phyloP scores from a whole-genome alignment of 306 rosid genomes.

The Vigna angularis region DNA sequence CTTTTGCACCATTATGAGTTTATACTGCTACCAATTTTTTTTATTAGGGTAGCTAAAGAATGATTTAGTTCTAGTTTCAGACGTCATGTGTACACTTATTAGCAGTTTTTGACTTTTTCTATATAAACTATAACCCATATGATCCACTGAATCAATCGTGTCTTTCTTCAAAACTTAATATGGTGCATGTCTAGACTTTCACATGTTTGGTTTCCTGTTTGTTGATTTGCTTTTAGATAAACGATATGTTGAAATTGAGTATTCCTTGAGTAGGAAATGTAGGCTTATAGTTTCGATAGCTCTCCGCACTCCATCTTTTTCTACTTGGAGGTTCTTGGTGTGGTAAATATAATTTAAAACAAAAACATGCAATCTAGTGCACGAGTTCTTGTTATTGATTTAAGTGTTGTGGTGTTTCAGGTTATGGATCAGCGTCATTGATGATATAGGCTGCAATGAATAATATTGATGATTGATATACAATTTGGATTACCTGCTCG shows the following conservation, averaged over 20 bases:
- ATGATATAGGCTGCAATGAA: constrained; percentile 43
- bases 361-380: constrained; percentile 34
- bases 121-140: constrained; percentile 8
- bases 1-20: constrained; percentile 4
- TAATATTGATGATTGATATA: constrained; percentile 42
- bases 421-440: constrained; percentile 49
- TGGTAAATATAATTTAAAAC: constrained; percentile 10
- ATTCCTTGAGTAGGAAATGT: constrained; percentile 19
- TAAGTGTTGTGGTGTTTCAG: constrained; percentile 60
- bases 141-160: constrained; percentile 2
- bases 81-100: background rate
- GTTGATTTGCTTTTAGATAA: constrained; percentile 24
- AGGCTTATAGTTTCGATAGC: constrained; percentile 14
- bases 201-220: constrained; percentile 24
- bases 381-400: constrained; percentile 49
- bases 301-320: background rate
- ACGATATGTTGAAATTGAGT: constrained; percentile 8
- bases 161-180: background rate
- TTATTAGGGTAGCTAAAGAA: constrained; percentile 4
- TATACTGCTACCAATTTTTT: background rate
- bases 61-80: constrained; percentile 21
- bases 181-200: constrained; percentile 10
- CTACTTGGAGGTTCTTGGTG: constrained; percentile 16
- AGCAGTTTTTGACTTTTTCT: constrained; percentile 12
- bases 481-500: constrained; percentile 50